Conservation (phyloP, 75 land plant genomes). For the Sequoia sempervirens region DNA sequence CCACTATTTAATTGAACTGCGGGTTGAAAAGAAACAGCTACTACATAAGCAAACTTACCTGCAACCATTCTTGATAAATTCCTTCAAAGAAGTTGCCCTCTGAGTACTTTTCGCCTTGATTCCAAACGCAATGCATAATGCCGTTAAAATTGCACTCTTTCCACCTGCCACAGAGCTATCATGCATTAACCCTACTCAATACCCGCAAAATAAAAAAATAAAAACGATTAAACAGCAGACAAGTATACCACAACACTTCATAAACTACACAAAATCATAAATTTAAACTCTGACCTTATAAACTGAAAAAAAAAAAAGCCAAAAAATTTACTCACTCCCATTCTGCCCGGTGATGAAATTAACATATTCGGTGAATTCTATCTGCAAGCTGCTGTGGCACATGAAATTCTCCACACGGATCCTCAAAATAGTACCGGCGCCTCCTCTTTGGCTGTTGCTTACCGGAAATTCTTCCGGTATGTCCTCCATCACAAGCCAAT, state of each 20-base stretch:
- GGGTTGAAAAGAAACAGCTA: neutral
- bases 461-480: neutral
- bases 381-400: conserved; percentile 77
- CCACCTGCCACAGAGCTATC: conserved; percentile 47
- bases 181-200: neutral
- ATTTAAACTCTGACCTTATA: neutral
- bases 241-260: neutral
- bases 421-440: conserved; percentile 63
- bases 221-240: neutral
- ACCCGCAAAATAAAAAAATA: neutral
- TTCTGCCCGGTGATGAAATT: conserved; percentile 99
- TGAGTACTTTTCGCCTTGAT: conserved; percentile 83
- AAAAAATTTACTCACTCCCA: conserved; percentile 57
- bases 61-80: conserved; percentile 92
- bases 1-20: neutral
- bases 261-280: neutral
- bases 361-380: conserved; percentile 65
- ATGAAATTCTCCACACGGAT: conserved; percentile 90
- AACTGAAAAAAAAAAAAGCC: neutral
- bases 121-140: conserved; percentile 90
- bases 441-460: neutral
- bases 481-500: neutral
- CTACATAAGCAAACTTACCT: conserved; percentile 29
- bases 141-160: conserved; percentile 95
- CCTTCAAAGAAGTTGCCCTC: conserved; percentile 80